These are phyloP conservation scores for Quercus suber DNA, from an alignment of 306 rosid genomes.

Conservation along the genomic window DNA sequence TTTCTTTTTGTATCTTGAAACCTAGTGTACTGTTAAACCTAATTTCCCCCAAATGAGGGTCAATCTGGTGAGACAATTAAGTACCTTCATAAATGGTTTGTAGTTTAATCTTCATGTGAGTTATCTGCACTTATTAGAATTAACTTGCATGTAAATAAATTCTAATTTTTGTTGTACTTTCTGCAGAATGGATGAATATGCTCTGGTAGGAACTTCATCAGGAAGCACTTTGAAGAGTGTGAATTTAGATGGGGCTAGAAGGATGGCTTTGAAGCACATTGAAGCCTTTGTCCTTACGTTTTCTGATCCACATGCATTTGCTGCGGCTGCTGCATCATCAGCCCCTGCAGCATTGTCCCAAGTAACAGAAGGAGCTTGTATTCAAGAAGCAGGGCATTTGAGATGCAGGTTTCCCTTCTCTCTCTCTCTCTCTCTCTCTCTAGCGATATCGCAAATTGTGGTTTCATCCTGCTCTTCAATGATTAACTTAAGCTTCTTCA, in stretches of 20 bases:
- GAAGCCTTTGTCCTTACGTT: conserved; percentile 80
- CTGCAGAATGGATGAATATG: conserved; percentile 96
- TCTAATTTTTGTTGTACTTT: conserved; percentile 17
- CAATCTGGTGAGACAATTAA: neutral
- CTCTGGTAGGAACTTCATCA: conserved; percentile 63
- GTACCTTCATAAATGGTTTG: neutral
- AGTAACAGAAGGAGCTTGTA: conserved; percentile 91
- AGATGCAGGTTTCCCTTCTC: conserved; percentile 84
- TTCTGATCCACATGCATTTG: conserved; percentile 86
- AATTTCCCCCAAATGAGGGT: conserved; percentile 4
- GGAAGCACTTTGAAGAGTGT: conserved; percentile 77
- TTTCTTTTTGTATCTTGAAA: neutral
- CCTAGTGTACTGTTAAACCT: neutral
- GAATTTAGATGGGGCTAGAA: conserved; percentile 91
- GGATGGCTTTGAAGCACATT: conserved; percentile 91
- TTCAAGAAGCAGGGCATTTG: conserved; percentile 95
- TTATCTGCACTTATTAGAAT: neutral
- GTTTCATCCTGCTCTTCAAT: neutral
- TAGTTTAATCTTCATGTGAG: neutral
- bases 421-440: neutral
- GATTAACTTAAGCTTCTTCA: too few relatives aligned
- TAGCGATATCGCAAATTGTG: neutral
- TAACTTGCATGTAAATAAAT: neutral
- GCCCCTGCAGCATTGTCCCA: conserved; percentile 89
- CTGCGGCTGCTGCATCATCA: conserved; percentile 87